Conservation (phyloP, 768 basidiomycete genomes). For the Imleria badia region DNA sequence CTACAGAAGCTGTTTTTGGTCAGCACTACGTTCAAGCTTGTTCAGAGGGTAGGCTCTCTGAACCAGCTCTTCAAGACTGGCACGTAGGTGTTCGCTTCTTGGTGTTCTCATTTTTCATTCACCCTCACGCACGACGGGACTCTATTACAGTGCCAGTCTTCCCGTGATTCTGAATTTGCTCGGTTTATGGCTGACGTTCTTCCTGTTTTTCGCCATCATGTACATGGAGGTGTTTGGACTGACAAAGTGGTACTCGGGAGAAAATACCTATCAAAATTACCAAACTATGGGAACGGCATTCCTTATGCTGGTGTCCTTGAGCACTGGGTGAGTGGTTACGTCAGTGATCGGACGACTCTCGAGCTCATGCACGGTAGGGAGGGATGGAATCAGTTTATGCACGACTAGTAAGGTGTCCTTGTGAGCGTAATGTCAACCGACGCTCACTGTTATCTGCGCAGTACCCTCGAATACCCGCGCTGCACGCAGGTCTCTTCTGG, state of each 20-base stretch:
- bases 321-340: slow-evolving; percentile 68
- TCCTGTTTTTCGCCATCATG: slow-evolving; percentile 88
- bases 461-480: slow-evolving; percentile 72
- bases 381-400: slow-evolving; percentile 98
- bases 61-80: slow-evolving; percentile 98
- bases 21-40: slow-evolving; percentile 90
- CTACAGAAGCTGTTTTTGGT: slow-evolving; percentile 91
- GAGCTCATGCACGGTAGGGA: slow-evolving; percentile 54
- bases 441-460: slow-evolving; percentile 29
- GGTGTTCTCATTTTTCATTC: not conserved
- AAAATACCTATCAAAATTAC: slow-evolving; percentile 70
- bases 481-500: slow-evolving; percentile 59
- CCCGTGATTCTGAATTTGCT: slow-evolving; percentile 84
- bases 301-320: slow-evolving; percentile 91
- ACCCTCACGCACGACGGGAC: not conserved
- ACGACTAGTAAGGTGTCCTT: slow-evolving; percentile 67
- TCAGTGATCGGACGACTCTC: not conserved
- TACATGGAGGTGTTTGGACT: slow-evolving; percentile 89
- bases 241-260: slow-evolving; percentile 79
- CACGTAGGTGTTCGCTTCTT: slow-evolving; percentile 54
- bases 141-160: slow-evolving; percentile 64
- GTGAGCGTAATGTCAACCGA: slow-evolving; percentile 13
- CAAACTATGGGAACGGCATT: slow-evolving; percentile 74
- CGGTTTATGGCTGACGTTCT: slow-evolving; percentile 84
- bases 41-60: slow-evolving; percentile 81